These are phyloP conservation scores for Actinomortierella wolfii DNA, from an alignment of 371 early-diverging fungal genomes.

Conservation along the genomic window DNA sequence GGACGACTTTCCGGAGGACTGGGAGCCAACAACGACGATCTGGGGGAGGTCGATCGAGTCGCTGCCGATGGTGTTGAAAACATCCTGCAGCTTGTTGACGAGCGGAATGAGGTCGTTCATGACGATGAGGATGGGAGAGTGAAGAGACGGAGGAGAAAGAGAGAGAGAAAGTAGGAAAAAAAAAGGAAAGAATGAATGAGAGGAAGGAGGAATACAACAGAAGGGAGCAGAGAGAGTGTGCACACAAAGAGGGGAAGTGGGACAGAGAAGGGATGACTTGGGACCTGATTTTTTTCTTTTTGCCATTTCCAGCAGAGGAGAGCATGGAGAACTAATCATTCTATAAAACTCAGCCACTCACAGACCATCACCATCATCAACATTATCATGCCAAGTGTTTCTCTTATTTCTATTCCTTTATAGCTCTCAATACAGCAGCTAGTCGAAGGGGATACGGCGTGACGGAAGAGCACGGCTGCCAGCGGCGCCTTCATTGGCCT, in stretches of 20 bases:
- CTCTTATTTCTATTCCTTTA: too few species aligned
- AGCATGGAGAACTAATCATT: too few species aligned
- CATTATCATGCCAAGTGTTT: too few species aligned
- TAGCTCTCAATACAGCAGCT: too few species aligned
- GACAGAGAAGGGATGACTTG: too few species aligned
- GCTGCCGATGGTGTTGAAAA: slow-evolving; percentile 83
- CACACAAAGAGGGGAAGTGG: too few species aligned
- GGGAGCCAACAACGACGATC: slow-evolving; percentile 86
- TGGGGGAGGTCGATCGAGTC: slow-evolving; percentile 90
- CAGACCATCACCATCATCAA: too few species aligned
- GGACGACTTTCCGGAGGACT: slow-evolving; percentile 93
- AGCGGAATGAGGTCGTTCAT: slow-evolving; percentile 87
- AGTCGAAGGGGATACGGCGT: slow-evolving; percentile 41
- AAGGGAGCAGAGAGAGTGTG: not conserved
- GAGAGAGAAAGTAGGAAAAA: not conserved
- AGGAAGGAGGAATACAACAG: not conserved
- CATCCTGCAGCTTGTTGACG: slow-evolving; percentile 93
- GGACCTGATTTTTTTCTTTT: too few species aligned
- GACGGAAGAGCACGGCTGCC: slow-evolving; percentile 22
- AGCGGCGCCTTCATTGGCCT: slow-evolving; percentile 37
- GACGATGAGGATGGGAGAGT: not conserved
- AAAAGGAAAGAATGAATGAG: not conserved
- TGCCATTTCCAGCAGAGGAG: too few species aligned
- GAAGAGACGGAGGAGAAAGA: not conserved
- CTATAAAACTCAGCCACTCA: too few species aligned